Evolutionary conservation across 345 rosid species (phyloP).

Genomic region (Salix viminalis): DNA sequence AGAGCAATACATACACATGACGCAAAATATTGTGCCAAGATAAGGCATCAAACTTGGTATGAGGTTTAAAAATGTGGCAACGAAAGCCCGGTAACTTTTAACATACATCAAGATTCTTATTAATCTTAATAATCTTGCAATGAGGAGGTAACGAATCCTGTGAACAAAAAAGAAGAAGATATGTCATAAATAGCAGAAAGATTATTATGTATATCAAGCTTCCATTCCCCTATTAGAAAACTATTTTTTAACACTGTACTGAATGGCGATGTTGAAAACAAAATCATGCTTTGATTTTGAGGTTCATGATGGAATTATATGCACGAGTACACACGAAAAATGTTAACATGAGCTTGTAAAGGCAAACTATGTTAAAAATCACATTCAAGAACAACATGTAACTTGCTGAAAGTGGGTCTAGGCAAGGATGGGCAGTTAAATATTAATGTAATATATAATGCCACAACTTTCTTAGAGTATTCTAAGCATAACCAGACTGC

Average conservation of each 20-base stretch:
- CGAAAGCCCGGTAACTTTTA: conserved; percentile 67
- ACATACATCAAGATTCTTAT: conserved; percentile 86
- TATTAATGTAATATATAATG: too few relatives aligned
- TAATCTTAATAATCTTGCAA: conserved; percentile 88
- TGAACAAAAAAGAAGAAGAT: conserved; percentile 10
- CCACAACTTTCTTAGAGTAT: too few relatives aligned
- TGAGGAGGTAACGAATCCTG: conserved; percentile 98
- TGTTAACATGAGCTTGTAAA: too few relatives aligned
- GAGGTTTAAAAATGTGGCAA: conserved; percentile 85
- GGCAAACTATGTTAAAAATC: too few relatives aligned
- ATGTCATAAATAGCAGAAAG: background rate
- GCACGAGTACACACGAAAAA: too few relatives aligned
- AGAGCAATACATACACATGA: conserved; percentile 85
- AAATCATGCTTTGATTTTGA: background rate
- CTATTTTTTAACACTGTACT: background rate
- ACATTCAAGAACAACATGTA: too few relatives aligned
- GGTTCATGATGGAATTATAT: background rate
- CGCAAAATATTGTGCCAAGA: conserved; percentile 80
- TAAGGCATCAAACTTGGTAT: conserved; percentile 96
- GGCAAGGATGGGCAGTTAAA: too few relatives aligned
- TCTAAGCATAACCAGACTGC: too few relatives aligned
- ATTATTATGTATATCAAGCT: background rate
- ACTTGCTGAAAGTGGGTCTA: too few relatives aligned
- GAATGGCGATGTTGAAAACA: background rate
- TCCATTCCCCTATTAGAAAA: background rate